Base-by-base conservation (phyloP, 73 alveolate species). In the Paramecium sexaurelia region DNA sequence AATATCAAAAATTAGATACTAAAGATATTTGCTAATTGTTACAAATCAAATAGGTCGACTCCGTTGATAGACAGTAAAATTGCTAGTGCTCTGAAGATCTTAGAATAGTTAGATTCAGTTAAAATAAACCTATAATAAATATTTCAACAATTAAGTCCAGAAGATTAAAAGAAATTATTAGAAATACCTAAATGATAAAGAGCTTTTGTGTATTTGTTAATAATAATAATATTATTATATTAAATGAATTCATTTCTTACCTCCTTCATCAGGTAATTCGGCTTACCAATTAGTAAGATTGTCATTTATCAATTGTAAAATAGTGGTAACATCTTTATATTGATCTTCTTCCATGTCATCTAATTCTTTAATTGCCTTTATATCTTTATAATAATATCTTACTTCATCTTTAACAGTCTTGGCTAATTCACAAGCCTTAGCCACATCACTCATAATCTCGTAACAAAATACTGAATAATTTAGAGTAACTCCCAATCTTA, bases 401-500 rank as follows among this genome's bases (percentile, higher is more conserved):
- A 61, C 83, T 19, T 91, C 96, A 40, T 93, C 93, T 39, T 87
- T 87, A 7, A 93, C 97, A 51, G 95, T 94, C 51, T 95, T 90
- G 4, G 99, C 98, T 19, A 98, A 92, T 73, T 91, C 91, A 85
- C 98, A 96, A 5, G 99, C 99, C 92, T 95, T 93, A 32, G 93
- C 92, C 11, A 97, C 95, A 87, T 97, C 99, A 39, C 93, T 86
- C 95, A 96, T 78, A 4, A 97, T 97, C 92, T 98, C 99, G 93
- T 98, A 98, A 84, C 97, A 92, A 92, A 96, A 97, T 15, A 98
- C 96, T 45, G 99, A 96, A 91, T 87, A 95, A 95, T 98, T 96
- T 55, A 98, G 92, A 24, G 96, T 92, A 33, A 98, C 94, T 17
- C 99, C 99, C 85, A 96, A 93, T 68, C 92, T 86, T 85, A 83